These are phyloP conservation scores for Rhododendron molle DNA, from an alignment of 148 eudicot species.

Conservation along the genomic window DNA sequence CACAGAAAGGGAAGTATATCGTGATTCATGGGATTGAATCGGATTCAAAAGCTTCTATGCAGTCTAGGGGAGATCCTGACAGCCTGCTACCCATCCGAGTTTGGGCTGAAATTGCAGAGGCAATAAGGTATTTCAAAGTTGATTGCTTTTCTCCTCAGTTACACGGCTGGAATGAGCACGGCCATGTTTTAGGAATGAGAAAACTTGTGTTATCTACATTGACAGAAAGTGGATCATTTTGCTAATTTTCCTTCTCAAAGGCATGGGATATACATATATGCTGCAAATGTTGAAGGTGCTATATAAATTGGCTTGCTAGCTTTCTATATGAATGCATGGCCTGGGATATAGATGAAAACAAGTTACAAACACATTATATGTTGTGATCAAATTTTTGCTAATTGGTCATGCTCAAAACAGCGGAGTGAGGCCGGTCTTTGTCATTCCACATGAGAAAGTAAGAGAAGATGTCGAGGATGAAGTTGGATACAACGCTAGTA, in stretches of 20 bases:
- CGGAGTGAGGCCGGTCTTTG: slow-evolving; percentile 69
- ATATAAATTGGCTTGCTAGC: not conserved
- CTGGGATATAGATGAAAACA: not conserved
- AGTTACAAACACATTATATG: not conserved
- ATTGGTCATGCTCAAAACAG: slow-evolving; percentile 29
- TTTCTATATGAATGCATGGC: not conserved
- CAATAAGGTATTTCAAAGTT: slow-evolving; percentile 41
- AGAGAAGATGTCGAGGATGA: slow-evolving; percentile 81
- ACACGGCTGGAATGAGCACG: not conserved
- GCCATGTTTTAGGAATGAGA: not conserved
- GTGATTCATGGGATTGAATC: slow-evolving; percentile 84
- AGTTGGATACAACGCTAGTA: slow-evolving; percentile 61
- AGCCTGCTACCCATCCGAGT: slow-evolving; percentile 77
- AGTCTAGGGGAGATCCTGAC: slow-evolving; percentile 78
- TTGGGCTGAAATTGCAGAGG: slow-evolving; percentile 64
- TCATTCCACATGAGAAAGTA: slow-evolving; percentile 89
- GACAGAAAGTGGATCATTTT: not conserved
- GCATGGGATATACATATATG: not conserved
- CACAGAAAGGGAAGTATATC: slow-evolving; percentile 69
- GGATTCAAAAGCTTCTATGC: slow-evolving; percentile 92
- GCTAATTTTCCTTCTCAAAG: not conserved
- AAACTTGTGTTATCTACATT: not conserved
- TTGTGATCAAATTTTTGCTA: not conserved
- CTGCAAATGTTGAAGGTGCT: not conserved
- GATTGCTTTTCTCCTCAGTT: not conserved